phyloP scores from a whole-genome alignment of 768 basidiomycete genomes.

The Psilocybe sp. region DNA sequence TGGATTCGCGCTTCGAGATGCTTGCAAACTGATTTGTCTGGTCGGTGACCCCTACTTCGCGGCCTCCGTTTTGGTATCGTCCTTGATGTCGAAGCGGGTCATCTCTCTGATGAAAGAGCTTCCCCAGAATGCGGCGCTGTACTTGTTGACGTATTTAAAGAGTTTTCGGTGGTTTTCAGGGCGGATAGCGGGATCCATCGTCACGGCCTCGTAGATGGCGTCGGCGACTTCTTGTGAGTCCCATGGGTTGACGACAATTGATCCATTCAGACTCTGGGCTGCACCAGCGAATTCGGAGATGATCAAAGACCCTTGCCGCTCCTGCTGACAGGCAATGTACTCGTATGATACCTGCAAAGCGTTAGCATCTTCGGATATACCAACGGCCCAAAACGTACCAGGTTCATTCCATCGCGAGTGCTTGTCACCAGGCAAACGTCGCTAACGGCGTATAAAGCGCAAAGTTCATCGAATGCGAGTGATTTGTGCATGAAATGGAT shows the following conservation, averaged over 20 bases:
- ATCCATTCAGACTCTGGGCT: conserved; percentile 92
- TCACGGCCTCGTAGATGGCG: conserved; percentile 94
- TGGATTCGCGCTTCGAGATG: too few relatives aligned
- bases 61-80: conserved; percentile 33
- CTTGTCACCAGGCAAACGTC: conserved; percentile 95
- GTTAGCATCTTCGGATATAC: conserved; percentile 1
- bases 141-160: conserved; percentile 95
- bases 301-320: conserved; percentile 94
- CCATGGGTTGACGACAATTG: conserved; percentile 98
- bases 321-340: conserved; percentile 93
- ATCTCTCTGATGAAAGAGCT: conserved; percentile 88
- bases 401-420: conserved; percentile 98
- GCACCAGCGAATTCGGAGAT: conserved; percentile 98
- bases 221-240: conserved; percentile 98
- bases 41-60: conserved; percentile 27
- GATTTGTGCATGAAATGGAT: conserved; percentile 99
- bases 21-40: conserved; percentile 11
- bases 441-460: conserved; percentile 95
- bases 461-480: conserved; percentile 89
- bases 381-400: conserved; percentile 50
- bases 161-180: conserved; percentile 93
- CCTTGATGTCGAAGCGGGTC: conserved; percentile 51
- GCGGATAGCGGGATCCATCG: conserved; percentile 78
- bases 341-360: conserved; percentile 90
- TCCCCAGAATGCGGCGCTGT: conserved; percentile 91